These are phyloP conservation scores for Penicillium vulpinum DNA, from an alignment of 2,329 filamentous ascomycete species.

Conservation along the genomic window DNA sequence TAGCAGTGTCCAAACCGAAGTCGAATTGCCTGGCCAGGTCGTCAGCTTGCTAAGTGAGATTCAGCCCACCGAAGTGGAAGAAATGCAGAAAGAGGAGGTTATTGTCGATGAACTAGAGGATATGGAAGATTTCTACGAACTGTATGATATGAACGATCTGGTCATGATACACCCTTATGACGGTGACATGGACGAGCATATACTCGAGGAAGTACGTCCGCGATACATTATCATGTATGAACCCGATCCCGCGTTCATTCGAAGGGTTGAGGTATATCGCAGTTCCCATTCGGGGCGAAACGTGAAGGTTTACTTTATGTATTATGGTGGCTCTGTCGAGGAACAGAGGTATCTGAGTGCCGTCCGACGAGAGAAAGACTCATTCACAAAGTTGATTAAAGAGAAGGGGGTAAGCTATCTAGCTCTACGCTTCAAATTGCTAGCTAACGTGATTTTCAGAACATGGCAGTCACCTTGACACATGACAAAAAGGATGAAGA, in stretches of 20 bases:
- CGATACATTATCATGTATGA: conserved; percentile 99
- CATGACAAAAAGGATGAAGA: conserved; percentile 72
- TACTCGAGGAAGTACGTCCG: conserved; percentile 91
- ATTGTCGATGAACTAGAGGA: conserved; percentile 78
- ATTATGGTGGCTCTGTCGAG: conserved; percentile 91
- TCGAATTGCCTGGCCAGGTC: conserved; percentile 77
- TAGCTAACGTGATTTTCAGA: conserved; percentile 37
- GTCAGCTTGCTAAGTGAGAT: conserved; percentile 80
- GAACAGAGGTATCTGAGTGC: conserved; percentile 89
- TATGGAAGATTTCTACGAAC: conserved; percentile 87
- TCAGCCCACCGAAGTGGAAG: conserved; percentile 74
- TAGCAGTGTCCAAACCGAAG: conserved; percentile 72
- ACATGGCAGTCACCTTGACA: conserved; percentile 86
- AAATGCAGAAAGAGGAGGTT: conserved; percentile 67
- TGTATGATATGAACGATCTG: conserved; percentile 88
- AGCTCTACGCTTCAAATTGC: not conserved
- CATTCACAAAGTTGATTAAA: conserved; percentile 91
- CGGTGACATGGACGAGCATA: conserved; percentile 90
- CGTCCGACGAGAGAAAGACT: conserved; percentile 92
- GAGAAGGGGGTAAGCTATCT: conserved; percentile 70
- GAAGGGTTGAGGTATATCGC: conserved; percentile 90
- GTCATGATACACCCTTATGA: conserved; percentile 91
- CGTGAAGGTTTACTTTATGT: conserved; percentile 93
- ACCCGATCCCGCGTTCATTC: conserved; percentile 89
- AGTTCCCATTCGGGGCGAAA: conserved; percentile 88